Conservation (phyloP, 2,329 filamentous ascomycete species). For the Alternaria hordeiaustralica region DNA sequence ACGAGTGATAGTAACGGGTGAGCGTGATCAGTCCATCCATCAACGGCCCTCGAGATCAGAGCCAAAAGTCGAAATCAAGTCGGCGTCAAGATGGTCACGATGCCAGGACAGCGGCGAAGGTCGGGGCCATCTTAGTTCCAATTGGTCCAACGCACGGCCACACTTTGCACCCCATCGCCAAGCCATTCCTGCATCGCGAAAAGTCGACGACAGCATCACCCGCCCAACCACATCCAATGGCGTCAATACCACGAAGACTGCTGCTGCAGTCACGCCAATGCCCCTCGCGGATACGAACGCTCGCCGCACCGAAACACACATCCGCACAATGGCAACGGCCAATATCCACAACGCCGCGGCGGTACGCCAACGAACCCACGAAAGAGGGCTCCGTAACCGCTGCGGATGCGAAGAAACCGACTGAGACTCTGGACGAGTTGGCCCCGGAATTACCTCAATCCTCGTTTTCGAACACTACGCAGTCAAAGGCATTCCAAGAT, state of each 20-base stretch:
- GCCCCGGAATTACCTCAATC: neutral
- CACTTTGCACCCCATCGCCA: constrained; percentile 34
- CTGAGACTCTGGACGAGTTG: constrained; percentile 13
- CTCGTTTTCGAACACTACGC: constrained; percentile 1
- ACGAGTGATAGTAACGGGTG: no score
- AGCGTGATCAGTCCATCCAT: neutral
- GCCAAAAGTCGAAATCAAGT: neutral
- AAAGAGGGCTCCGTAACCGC: constrained; percentile 21
- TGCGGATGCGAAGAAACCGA: constrained; percentile 10
- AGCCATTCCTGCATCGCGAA: constrained; percentile 36
- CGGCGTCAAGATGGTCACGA: neutral
- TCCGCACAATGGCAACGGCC: constrained; percentile 42
- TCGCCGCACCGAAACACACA: constrained; percentile 20
- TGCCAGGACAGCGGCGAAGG: constrained; percentile 22
- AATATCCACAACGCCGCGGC: constrained; percentile 37
- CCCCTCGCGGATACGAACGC: constrained; percentile 30
- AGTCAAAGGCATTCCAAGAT: neutral
- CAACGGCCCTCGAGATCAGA: neutral
- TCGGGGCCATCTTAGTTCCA: constrained; percentile 23
- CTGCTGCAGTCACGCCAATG: constrained; percentile 40
- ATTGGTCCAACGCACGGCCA: constrained; percentile 28
- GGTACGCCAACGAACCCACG: constrained; percentile 21
- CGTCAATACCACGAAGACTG: constrained; percentile 44
- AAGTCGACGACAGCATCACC: constrained; percentile 35
- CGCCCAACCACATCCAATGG: constrained; percentile 37